Evolutionary conservation across 176 grass and related monocot genomes (phyloP).

Genomic region (Typha latifolia): DNA sequence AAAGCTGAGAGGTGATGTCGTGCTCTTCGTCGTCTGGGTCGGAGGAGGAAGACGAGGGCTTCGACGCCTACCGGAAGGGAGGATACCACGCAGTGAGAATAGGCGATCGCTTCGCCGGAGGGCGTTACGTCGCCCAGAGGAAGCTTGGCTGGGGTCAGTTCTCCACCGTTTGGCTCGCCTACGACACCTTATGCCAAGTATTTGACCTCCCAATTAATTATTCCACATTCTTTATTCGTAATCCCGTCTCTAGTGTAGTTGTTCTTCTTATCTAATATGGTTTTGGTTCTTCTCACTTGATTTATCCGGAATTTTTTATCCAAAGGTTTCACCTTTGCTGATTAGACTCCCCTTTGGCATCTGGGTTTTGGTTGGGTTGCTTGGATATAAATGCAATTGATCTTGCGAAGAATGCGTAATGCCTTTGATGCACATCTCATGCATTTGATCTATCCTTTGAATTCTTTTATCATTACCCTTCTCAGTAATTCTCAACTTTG

Average conservation of each 20-base stretch:
- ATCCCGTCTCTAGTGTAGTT: slow-evolving; percentile 9
- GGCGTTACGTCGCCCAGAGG: slow-evolving; percentile 76
- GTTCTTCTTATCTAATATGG: slow-evolving; percentile 2
- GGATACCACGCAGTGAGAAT: slow-evolving; percentile 82
- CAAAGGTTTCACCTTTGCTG: too few relatives aligned
- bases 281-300: slow-evolving; percentile 17
- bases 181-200: slow-evolving; percentile 60
- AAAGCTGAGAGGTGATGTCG: slow-evolving; percentile 24
- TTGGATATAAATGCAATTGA: neutral
- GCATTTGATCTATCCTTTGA: too few relatives aligned
- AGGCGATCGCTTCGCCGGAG: slow-evolving; percentile 66
- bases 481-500: too few relatives aligned
- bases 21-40: slow-evolving; percentile 53
- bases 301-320: neutral
- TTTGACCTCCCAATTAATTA: neutral
- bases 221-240: neutral
- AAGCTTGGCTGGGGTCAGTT: slow-evolving; percentile 98
- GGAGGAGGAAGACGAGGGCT: slow-evolving; percentile 86
- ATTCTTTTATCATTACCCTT: too few relatives aligned
- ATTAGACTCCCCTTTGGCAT: too few relatives aligned
- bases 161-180: slow-evolving; percentile 97
- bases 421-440: too few relatives aligned
- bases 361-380: too few relatives aligned
- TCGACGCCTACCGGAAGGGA: slow-evolving; percentile 87
- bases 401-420: too few relatives aligned